Evolutionary conservation across 1,139 yeast species (phyloP).

Genomic region (Lodderomyces metapsilosis): DNA sequence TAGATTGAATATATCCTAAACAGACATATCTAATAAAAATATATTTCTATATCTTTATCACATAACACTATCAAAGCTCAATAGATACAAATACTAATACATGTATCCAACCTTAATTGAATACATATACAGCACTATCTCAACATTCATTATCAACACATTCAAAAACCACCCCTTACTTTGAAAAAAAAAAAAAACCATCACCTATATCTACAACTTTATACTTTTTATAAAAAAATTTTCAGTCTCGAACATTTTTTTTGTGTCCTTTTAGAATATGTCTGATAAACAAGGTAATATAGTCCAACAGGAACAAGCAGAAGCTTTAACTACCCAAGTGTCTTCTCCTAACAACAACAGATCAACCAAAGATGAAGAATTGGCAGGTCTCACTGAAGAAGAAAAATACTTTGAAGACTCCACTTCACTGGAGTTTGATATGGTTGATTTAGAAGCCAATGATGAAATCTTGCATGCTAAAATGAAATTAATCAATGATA

Average conservation of each 20-base stretch:
- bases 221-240: background rate
- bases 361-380: constrained; percentile 1
- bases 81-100: too few species aligned
- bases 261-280: background rate
- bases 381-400: background rate
- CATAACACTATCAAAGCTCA: too few species aligned
- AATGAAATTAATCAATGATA: constrained; percentile 29
- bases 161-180: too few species aligned
- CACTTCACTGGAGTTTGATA: constrained; percentile 20
- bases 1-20: too few species aligned
- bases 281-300: background rate
- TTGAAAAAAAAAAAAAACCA: too few species aligned
- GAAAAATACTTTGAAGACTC: constrained; percentile 12
- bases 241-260: background rate
- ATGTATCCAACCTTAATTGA: too few species aligned
- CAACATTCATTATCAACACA: too few species aligned
- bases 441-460: constrained; percentile 24
- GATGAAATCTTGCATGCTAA: constrained; percentile 26
- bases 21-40: too few species aligned
- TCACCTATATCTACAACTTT: background rate
- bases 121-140: too few species aligned
- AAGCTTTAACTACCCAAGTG: background rate
- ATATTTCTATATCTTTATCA: too few species aligned
- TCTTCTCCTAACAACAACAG: too few species aligned
- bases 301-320: background rate